Conservation (phyloP, 176 grass and related monocot species). For the Musa schizocarpa region DNA sequence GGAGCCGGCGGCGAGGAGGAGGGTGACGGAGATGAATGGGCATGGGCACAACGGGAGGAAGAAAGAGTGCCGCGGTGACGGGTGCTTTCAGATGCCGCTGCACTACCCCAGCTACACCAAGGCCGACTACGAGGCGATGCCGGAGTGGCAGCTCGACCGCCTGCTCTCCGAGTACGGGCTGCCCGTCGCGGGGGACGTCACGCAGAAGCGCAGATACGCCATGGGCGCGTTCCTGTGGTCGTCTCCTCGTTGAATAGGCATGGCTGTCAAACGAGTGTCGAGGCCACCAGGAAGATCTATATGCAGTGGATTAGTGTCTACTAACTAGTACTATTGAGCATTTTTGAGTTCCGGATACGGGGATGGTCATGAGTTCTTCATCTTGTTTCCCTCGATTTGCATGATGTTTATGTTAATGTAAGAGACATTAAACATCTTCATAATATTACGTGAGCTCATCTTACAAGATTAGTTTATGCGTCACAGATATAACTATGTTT, state of each 20-base stretch:
- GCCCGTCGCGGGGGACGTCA: neutral
- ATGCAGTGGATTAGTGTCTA: too few species aligned
- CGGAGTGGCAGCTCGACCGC: slow-evolving; percentile 24
- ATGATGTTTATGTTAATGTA: too few species aligned
- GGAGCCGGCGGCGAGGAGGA: neutral
- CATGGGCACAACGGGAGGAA: neutral
- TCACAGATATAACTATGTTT: too few species aligned
- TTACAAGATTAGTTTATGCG: too few species aligned
- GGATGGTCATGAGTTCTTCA: too few species aligned
- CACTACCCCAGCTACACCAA: slow-evolving; percentile 23
- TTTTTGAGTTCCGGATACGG: too few species aligned
- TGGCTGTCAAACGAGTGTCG: too few species aligned
- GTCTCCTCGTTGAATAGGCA: neutral
- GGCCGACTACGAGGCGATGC: slow-evolving; percentile 24
- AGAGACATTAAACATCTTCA: too few species aligned
- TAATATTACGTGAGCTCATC: too few species aligned
- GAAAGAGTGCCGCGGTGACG: neutral
- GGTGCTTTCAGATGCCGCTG: slow-evolving; percentile 3
- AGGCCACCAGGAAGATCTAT: too few species aligned
- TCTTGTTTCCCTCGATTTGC: too few species aligned
- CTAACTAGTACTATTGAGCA: too few species aligned
- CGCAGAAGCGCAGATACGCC: neutral
- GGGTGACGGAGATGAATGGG: neutral
- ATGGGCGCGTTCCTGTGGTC: neutral
- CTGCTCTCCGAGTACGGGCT: slow-evolving; percentile 21